These are phyloP conservation scores for Hanseniaspora lindneri DNA, from an alignment of 805 yeast species.

Conservation along the genomic window DNA sequence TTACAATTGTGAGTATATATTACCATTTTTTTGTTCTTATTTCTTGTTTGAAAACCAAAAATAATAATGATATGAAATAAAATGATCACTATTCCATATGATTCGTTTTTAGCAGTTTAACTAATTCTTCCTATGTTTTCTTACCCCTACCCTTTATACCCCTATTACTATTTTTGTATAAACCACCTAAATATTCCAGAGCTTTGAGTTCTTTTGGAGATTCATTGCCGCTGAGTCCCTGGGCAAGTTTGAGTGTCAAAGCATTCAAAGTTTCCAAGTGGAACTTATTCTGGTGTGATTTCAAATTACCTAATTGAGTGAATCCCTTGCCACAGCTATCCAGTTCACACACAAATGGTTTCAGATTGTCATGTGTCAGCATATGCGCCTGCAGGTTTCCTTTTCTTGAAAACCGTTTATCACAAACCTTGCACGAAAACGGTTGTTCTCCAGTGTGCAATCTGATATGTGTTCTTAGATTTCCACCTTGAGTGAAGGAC, in stretches of 20 bases:
- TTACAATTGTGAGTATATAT: background rate
- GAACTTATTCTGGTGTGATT: slow-evolving; percentile 86
- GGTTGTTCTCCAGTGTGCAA: slow-evolving; percentile 91
- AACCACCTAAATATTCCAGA: slow-evolving; percentile 62
- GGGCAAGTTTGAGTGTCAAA: slow-evolving; percentile 57
- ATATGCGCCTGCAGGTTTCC: slow-evolving; percentile 86
- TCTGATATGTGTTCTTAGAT: slow-evolving; percentile 70
- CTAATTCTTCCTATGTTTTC: slow-evolving; percentile 24
- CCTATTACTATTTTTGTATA: slow-evolving; percentile 78
- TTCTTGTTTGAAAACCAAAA: background rate
- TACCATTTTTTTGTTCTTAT: background rate
- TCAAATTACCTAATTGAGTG: slow-evolving; percentile 85
- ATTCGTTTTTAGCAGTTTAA: too few species aligned
- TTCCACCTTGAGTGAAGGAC: slow-evolving; percentile 82
- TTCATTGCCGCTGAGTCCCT: slow-evolving; percentile 40
- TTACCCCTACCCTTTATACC: slow-evolving; percentile 90
- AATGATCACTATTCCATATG: background rate
- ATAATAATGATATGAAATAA: background rate
- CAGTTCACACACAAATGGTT: slow-evolving; percentile 68
- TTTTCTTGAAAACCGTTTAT: slow-evolving; percentile 69
- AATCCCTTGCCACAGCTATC: slow-evolving; percentile 76
- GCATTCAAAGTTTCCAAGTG: slow-evolving; percentile 60
- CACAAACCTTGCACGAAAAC: slow-evolving; percentile 65
- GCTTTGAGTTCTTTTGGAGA: slow-evolving; percentile 49
- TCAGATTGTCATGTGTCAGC: slow-evolving; percentile 65